Conservation (phyloP, 169 alveolate genomes). For the Plasmodium gonderi region DNA sequence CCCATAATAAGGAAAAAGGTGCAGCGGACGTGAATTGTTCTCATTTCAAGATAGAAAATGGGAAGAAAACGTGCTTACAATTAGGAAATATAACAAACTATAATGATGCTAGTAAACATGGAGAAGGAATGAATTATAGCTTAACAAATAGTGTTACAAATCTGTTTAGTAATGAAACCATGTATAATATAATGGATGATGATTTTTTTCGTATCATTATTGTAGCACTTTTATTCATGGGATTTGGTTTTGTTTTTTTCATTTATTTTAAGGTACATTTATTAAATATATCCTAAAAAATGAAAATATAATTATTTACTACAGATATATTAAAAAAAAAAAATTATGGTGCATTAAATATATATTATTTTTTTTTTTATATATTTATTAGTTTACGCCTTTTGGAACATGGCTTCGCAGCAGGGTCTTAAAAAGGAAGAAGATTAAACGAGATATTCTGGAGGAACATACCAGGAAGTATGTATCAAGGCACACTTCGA, state of each 20-base stretch:
- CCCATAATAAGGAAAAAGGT: neutral
- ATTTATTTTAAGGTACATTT: neutral
- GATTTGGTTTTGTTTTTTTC: neutral
- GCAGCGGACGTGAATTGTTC: neutral
- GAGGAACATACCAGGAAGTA: neutral
- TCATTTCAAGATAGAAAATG: neutral
- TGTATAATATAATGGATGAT: neutral
- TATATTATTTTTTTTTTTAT: neutral
- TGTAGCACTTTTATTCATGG: neutral
- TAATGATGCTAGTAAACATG: too few relatives aligned
- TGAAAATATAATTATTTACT: neutral
- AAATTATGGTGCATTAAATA: neutral
- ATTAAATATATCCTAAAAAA: neutral
- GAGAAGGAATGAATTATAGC: neutral
- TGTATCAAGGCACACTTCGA: neutral
- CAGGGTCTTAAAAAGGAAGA: neutral
- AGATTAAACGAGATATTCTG: neutral
- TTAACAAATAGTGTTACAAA: neutral
- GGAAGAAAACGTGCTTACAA: neutral
- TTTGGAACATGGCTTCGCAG: neutral
- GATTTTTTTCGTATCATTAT: neutral
- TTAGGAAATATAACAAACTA: neutral
- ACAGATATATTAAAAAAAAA: neutral
- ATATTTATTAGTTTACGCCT: neutral
- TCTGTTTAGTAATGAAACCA: neutral